These are phyloP conservation scores for Colletotrichum cordylinicola DNA, from an alignment of 2,329 filamentous ascomycete species.

Conservation along the genomic window DNA sequence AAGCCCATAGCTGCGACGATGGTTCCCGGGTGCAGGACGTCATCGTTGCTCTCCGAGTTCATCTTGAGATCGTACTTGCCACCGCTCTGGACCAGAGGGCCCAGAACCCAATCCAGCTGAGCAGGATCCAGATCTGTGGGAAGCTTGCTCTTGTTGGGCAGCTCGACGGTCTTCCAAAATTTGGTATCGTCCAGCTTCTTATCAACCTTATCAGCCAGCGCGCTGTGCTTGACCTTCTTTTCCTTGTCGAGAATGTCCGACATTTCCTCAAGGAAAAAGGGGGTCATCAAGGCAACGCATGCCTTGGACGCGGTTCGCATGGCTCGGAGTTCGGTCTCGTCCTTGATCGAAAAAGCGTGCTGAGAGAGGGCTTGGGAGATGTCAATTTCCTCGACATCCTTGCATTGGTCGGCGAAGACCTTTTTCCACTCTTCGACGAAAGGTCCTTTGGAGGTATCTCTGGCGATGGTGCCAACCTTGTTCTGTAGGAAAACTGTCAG, in stretches of 20 bases:
- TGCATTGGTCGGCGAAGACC: conserved; percentile 75
- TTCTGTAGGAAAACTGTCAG: conserved; percentile 57
- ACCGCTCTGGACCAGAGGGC: conserved; percentile 91
- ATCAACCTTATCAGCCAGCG: conserved; percentile 85
- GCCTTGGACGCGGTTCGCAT: conserved; percentile 95
- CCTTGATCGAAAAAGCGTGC: conserved; percentile 88
- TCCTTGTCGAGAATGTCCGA: conserved; percentile 93
- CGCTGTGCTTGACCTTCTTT: conserved; percentile 93
- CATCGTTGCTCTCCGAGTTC: conserved; percentile 78
- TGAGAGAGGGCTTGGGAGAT: conserved; percentile 82
- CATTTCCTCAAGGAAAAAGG: conserved; percentile 98
- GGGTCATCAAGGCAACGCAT: conserved; percentile 92
- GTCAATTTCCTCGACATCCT: conserved; percentile 89
- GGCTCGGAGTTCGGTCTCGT: conserved; percentile 89
- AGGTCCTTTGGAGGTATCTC: conserved; percentile 83
- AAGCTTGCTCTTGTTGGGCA: conserved; percentile 75
- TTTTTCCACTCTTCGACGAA: conserved; percentile 98
- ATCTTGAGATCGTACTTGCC: conserved; percentile 93
- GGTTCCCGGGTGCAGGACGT: conserved; percentile 85
- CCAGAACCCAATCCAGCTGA: conserved; percentile 93
- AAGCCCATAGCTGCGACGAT: conserved; percentile 93
- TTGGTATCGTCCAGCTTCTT: conserved; percentile 91
- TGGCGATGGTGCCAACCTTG: conserved; percentile 86
- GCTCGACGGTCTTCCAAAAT: conserved; percentile 84
- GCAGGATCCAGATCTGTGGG: conserved; percentile 85